phyloP scores from a whole-genome alignment of 371 early-diverging fungal genomes.

The Haplosporangium sp. region DNA sequence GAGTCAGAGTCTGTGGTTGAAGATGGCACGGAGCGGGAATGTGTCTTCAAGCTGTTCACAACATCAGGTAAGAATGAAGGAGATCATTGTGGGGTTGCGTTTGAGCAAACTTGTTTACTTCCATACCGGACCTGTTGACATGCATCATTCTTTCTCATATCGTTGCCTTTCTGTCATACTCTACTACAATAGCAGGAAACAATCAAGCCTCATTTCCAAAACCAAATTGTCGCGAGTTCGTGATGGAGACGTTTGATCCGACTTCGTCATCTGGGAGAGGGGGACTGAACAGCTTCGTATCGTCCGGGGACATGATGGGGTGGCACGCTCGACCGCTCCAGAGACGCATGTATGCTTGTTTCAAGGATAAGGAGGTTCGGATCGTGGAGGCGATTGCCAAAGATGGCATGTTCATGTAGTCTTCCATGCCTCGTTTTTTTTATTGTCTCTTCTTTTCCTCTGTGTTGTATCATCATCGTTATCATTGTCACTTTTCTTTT shows the following conservation, averaged over 20 bases:
- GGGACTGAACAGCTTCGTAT: constrained; percentile 10
- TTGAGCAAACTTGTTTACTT: neutral
- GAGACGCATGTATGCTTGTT: constrained; percentile 50
- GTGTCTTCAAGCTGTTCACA: constrained; percentile 66
- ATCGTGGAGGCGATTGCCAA: constrained; percentile 49
- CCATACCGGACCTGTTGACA: constrained; percentile 1
- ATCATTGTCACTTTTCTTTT: no score
- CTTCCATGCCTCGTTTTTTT: no score
- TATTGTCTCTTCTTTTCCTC: no score
- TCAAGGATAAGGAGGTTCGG: constrained; percentile 39
- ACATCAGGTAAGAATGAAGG: constrained; percentile 55
- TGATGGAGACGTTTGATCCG: constrained; percentile 57
- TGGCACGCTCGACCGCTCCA: constrained; percentile 47
- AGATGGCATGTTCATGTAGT: constrained; percentile 51
- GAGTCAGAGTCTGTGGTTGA: constrained; percentile 59
- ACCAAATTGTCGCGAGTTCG: constrained; percentile 63
- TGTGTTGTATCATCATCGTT: no score
- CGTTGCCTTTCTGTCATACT: neutral
- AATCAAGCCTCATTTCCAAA: constrained; percentile 43
- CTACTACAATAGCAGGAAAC: constrained; percentile 15
- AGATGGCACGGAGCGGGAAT: constrained; percentile 70
- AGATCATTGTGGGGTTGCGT: neutral
- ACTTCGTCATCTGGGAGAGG: neutral
- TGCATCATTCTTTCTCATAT: neutral
- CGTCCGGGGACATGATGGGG: constrained; percentile 25